A percentile compares a stretch with the other conserved stretches of the same genome.
These are phyloP conservation scores for Sclerotinia glacialis DNA, from an alignment of 2,329 filamentous ascomycete species.

Conservation along the genomic window DNA sequence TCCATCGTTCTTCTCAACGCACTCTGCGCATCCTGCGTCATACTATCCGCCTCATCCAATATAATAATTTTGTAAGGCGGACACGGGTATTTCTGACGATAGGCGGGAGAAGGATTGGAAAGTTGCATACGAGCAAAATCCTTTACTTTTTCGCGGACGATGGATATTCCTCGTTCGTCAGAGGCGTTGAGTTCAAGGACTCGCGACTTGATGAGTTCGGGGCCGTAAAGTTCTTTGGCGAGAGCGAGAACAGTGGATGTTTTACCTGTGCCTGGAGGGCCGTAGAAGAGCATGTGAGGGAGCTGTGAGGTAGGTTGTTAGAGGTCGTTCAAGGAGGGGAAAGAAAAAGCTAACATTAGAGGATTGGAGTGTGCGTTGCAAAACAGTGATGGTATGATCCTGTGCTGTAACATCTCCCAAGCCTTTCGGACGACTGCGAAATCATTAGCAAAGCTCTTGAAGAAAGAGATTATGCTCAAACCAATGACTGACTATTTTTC, in stretches of 20 bases:
- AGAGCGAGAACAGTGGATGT: conserved; percentile 96
- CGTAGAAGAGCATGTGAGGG: conserved; percentile 99
- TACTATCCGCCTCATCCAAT: conserved; percentile 95
- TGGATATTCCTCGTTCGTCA: conserved; percentile 95
- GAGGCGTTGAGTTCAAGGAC: conserved; percentile 99
- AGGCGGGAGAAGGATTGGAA: conserved; percentile 65
- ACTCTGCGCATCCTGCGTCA: conserved; percentile 97
- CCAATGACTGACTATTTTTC: conserved; percentile 83
- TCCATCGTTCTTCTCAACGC: conserved; percentile 96
- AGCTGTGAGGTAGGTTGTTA: conserved; percentile 52
- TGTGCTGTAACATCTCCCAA: conserved; percentile 94
- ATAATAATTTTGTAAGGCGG: conserved; percentile 99
- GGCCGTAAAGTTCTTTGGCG: conserved; percentile 95
- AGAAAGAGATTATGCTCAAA: background rate
- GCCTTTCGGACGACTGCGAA: conserved; percentile 73
- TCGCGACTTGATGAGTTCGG: conserved; percentile 84
- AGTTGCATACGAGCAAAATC: conserved; percentile 96
- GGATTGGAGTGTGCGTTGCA: conserved; percentile 89
- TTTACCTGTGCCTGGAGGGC: conserved; percentile 94
- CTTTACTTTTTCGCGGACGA: conserved; percentile 97
- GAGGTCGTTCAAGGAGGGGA: conserved; percentile 2
- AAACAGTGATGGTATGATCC: conserved; percentile 92
- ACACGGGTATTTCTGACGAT: conserved; percentile 76
- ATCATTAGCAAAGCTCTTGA: background rate
- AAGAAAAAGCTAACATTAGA: conserved; percentile 64